Evolutionary conservation across 2,329 filamentous ascomycete species (phyloP), one percentile per base, ranked within the genome.

Genomic region (Hymenoscyphus albidus): DNA sequence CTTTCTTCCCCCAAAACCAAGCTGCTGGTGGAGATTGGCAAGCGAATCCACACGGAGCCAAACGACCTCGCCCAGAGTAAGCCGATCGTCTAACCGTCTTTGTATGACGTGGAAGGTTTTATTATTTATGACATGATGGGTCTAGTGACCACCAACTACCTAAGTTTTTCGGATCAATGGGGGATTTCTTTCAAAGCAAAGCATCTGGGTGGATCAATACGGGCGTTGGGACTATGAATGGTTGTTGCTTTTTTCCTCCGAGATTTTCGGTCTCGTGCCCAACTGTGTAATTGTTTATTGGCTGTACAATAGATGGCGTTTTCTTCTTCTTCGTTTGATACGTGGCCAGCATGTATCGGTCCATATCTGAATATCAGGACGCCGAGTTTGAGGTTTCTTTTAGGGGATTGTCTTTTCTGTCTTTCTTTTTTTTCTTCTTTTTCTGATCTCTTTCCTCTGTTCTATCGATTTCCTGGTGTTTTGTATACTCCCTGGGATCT

Each of bases 41-140:
- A 81, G 48, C 48, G 7, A 94, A 94, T 73, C 91, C 91, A 5
- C 91, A 94, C 70, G 90, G 90, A 38, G 87, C 88, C 3, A 95
- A 95, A 79, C 83, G 91, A 70, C 88, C 90, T 69, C 85, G 91
- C 68, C 90, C 90, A 66, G 91, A 93, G 60, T 75, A 70, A 69
- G 62, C 18, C 18, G 22, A 54, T 12, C 18, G 35, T 35, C 35
- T 35, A 4, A 35, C 35, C 35, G 9, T 35, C 9, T 35, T 5
- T 35, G 35, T 35, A 35, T 35, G 35, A 13, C 48, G 18, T 22
- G 18, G 13, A 5, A 27, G 48, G 48, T 54, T 54, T 54, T 54
- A 54, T 54, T 54, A 54, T 27, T 54, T 54, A 54, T 22, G 48
- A 54, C 44, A 22, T 54, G 10, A 54, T 54, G 48, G 44, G n/a